These are phyloP conservation scores for Arctium minus DNA, from an alignment of 129 eudicot genomes.

Conservation along the genomic window DNA sequence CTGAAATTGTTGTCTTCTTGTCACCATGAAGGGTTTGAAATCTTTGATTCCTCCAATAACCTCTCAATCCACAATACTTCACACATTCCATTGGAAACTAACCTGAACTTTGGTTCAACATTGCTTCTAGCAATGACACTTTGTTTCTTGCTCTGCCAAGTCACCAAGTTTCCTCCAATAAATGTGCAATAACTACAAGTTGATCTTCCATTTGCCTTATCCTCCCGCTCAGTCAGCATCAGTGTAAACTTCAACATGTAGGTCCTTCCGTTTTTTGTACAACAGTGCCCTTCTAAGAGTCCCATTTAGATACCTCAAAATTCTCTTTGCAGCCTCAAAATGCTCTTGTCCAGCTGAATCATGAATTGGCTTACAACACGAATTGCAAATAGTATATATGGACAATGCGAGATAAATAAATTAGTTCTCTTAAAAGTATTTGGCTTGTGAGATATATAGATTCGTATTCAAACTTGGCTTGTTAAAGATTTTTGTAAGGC, in stretches of 20 bases:
- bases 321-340: neutral
- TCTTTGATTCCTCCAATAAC: neutral
- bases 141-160: slow-evolving; percentile 10
- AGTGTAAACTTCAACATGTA: neutral
- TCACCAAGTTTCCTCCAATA: neutral
- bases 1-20: neutral
- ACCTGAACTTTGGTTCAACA: too few species aligned
- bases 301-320: too few species aligned
- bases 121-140: neutral
- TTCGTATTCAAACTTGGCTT: neutral
- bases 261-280: neutral
- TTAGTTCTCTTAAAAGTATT: too few species aligned
- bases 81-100: neutral
- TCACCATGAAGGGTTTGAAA: neutral
- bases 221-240: neutral
- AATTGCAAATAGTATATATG: neutral
- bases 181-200: neutral
- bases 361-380: neutral
- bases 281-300: neutral
- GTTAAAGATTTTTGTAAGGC: neutral
- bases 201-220: too few species aligned
- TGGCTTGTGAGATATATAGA: neutral
- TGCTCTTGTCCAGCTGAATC: neutral
- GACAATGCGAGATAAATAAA: too few species aligned
- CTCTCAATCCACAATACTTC: neutral